Percentiles rank a stretch among this genome's conserved stretches.
Conservation (phyloP, 306 rosid genomes). For the Datisca glomerata region DNA sequence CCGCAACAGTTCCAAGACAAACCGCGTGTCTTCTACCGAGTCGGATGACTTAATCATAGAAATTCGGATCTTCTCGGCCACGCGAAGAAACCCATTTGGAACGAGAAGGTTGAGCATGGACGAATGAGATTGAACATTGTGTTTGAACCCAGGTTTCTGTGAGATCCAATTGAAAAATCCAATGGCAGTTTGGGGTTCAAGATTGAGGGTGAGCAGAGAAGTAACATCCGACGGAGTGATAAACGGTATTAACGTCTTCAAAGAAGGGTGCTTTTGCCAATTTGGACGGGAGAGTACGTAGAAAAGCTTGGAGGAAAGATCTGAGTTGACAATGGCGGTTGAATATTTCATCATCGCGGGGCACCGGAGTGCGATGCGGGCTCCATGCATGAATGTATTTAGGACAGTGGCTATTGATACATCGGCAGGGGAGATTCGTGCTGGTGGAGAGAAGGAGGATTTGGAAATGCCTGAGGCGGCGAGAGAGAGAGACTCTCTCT, state of each 20-base stretch:
- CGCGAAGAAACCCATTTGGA: slow-evolving; percentile 28
- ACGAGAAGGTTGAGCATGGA: slow-evolving; percentile 44
- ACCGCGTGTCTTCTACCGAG: slow-evolving; percentile 25
- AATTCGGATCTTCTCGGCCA: slow-evolving; percentile 50
- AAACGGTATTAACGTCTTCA: slow-evolving; percentile 30
- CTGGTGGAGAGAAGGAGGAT: too few relatives aligned
- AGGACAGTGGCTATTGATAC: not conserved
- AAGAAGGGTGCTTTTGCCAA: slow-evolving; percentile 51
- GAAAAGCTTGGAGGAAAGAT: slow-evolving; percentile 39
- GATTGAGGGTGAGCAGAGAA: slow-evolving; percentile 38
- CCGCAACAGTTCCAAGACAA: slow-evolving; percentile 38
- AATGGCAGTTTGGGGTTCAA: slow-evolving; percentile 48
- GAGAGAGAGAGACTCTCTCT: too few relatives aligned
- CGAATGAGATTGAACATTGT: slow-evolving; percentile 33
- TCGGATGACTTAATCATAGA: slow-evolving; percentile 44
- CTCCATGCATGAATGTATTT: slow-evolving; percentile 5
- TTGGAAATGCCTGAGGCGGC: too few relatives aligned
- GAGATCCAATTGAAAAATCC: slow-evolving; percentile 59
- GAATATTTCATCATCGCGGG: slow-evolving; percentile 28
- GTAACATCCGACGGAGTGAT: slow-evolving; percentile 45
- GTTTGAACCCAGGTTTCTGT: slow-evolving; percentile 28
- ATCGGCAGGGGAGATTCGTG: too few relatives aligned
- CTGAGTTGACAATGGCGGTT: slow-evolving; percentile 17
- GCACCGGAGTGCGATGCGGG: slow-evolving; percentile 7
- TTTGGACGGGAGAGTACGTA: slow-evolving; percentile 42